Base-by-base conservation (phyloP, 169 alveolate species). In the Eimeria falciformis region DNA sequence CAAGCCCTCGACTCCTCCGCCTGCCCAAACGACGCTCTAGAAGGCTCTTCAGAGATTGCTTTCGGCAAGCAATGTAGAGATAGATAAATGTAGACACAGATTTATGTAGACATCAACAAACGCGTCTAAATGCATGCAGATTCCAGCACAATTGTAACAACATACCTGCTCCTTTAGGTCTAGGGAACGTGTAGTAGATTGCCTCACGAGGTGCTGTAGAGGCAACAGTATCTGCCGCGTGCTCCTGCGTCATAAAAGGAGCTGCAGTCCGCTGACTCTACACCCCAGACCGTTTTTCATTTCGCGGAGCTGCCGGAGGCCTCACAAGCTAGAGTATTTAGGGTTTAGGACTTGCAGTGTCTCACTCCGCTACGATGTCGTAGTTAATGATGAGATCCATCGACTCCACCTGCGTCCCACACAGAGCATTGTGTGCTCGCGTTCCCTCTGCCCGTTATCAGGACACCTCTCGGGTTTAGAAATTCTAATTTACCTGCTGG, bases 91-190 rank as follows among this genome's bases (percentile, higher is more conserved):
- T 12, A 73, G 3, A 78, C 62, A 45, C 21, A 66, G 43, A 66
- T 23, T 11, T 66, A 66, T 2, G 14, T 66, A 66, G 5, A 33
- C 40, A 33, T 40, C 5, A 29, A 73, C 17, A 9, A 73, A 73
- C 37, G 6, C 4, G 37, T 73, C 3, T 11, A 27, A 12, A 73
- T 3, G 37, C 17, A 78, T 25, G n/a, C 21, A 66, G 43, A 66
- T 23, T 14, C 25, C 18, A 29, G 14, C 25, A 66, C 18, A 68
- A 68, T 50, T 47, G 53, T 68, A 25, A 68, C 9, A n/a, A n/a
- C 43, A 37, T 43, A 65, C 91, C 69, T 65, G 91, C 46, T 84
- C 91, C 47, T 66, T 71, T 17, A 27, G 47, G 47, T 84, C 77
- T 53, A 84, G 55, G 0, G 91, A 55, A 14, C 82, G 37, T 5